Evolutionary conservation across 495 filamentous ascomycete genomes (phyloP).

Genomic region (Extremus antarcticus): DNA sequence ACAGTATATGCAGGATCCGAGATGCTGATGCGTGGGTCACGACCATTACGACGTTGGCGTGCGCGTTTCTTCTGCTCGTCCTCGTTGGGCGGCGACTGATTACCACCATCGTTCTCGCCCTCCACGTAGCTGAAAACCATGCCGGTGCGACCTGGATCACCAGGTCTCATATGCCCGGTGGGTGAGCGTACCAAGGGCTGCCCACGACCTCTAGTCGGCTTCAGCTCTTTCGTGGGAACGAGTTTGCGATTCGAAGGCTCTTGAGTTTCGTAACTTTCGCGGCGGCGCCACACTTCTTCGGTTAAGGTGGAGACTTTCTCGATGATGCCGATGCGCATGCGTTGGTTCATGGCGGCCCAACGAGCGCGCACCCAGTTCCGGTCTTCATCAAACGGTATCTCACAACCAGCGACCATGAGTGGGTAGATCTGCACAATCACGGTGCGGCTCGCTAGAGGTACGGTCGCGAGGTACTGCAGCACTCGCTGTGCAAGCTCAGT

Average conservation of each 20-base stretch:
- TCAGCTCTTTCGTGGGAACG: constrained; percentile 15
- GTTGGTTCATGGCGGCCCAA: constrained; percentile 51
- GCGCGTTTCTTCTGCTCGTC: neutral
- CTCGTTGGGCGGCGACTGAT: neutral
- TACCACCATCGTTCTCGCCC: neutral
- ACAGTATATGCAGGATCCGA: constrained; percentile 54
- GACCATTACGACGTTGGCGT: constrained; percentile 4
- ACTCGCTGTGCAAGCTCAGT: constrained; percentile 53
- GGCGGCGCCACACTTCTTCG: constrained; percentile 44
- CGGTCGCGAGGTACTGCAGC: constrained; percentile 49
- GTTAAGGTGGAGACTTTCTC: constrained; percentile 51
- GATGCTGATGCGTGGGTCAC: constrained; percentile 31
- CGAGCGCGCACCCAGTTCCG: constrained; percentile 58
- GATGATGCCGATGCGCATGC: constrained; percentile 62
- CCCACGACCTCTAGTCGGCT: constrained; percentile 4
- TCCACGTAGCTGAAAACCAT: constrained; percentile 22
- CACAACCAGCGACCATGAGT: constrained; percentile 60
- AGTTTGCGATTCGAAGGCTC: constrained; percentile 8
- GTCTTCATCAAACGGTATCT: constrained; percentile 50
- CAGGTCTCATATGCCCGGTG: neutral
- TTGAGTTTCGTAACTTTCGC: constrained; percentile 38
- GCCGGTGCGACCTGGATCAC: constrained; percentile 13
- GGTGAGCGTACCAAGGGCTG: constrained; percentile 6
- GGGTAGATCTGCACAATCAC: constrained; percentile 72
- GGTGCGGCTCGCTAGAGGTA: constrained; percentile 51